These are phyloP conservation scores for Cystobasidium onofrii DNA, from an alignment of 768 basidiomycete genomes.

Conservation along the genomic window DNA sequence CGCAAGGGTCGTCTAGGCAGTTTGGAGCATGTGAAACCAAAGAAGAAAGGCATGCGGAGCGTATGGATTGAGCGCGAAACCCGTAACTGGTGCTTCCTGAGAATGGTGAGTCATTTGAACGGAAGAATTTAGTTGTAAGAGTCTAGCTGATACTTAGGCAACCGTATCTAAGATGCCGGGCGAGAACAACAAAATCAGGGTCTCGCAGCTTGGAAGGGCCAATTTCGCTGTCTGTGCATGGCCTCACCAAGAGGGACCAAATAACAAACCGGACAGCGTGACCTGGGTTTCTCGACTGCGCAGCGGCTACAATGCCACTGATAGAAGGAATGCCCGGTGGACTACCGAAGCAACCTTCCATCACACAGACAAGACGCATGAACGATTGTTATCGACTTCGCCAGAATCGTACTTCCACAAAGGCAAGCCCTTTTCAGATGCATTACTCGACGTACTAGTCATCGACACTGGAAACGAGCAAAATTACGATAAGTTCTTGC, in stretches of 20 bases:
- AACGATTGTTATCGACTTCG: constrained; percentile 23
- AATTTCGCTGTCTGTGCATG: background rate
- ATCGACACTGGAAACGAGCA: constrained; percentile 8
- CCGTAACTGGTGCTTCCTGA: constrained; percentile 18
- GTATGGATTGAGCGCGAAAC: constrained; percentile 28
- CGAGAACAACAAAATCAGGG: background rate
- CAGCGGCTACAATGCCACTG: constrained; percentile 20
- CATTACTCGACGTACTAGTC: background rate
- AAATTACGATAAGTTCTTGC: constrained; percentile 2
- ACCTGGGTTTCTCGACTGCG: constrained; percentile 20
- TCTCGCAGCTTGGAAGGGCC: background rate
- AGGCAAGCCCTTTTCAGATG: constrained; percentile 10
- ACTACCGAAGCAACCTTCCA: constrained; percentile 16
- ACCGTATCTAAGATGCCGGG: background rate
- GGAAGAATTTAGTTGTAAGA: background rate
- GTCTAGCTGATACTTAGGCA: too few relatives aligned
- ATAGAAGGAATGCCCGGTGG: constrained; percentile 17
- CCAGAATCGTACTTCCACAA: constrained; percentile 21
- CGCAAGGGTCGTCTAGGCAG: constrained; percentile 6
- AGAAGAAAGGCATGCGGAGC: constrained; percentile 20
- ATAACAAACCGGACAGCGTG: background rate
- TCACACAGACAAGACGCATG: background rate
- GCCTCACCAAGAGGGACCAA: background rate
- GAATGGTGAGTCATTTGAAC: background rate
- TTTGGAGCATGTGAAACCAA: constrained; percentile 28